A percentile compares a stretch with the other conserved stretches of the same genome.
These are phyloP conservation scores for Akanthomyces lecanii DNA, from an alignment of 2,329 filamentous ascomycete genomes.

Conservation along the genomic window DNA sequence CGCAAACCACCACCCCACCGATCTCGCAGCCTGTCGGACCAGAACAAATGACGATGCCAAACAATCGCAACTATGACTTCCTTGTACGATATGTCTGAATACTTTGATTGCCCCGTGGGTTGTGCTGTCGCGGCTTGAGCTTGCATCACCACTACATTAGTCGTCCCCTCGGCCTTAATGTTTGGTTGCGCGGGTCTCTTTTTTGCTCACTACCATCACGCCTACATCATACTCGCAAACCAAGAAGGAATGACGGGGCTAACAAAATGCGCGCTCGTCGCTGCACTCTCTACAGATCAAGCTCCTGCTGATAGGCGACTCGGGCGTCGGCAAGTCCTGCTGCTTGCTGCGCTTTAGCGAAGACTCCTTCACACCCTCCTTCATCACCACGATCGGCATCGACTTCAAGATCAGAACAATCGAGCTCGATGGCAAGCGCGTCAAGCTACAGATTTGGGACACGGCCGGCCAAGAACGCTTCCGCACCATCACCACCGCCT, in stretches of 20 bases:
- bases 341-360: constrained; percentile 95
- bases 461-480: constrained; percentile 98
- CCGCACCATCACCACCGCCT: constrained; percentile 96
- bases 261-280: not conserved
- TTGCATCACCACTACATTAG: not conserved
- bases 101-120: constrained; percentile 20
- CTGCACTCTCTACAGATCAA: constrained; percentile 66
- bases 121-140: not conserved
- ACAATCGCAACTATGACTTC: constrained; percentile 98
- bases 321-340: constrained; percentile 94
- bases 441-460: constrained; percentile 99
- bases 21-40: not conserved
- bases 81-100: constrained; percentile 58
- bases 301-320: constrained; percentile 93
- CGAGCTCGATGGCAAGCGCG: constrained; percentile 96
- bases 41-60: constrained; percentile 67
- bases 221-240: constrained; percentile 1
- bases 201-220: constrained; percentile 8
- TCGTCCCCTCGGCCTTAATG: not conserved
- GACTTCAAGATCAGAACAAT: constrained; percentile 99
- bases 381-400: constrained; percentile 99
- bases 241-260: not conserved
- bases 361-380: constrained; percentile 94
- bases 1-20: not conserved
- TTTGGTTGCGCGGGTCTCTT: not conserved